phyloP scores from a whole-genome alignment of 768 basidiomycete genomes.

The Kwoniella shandongensis region DNA sequence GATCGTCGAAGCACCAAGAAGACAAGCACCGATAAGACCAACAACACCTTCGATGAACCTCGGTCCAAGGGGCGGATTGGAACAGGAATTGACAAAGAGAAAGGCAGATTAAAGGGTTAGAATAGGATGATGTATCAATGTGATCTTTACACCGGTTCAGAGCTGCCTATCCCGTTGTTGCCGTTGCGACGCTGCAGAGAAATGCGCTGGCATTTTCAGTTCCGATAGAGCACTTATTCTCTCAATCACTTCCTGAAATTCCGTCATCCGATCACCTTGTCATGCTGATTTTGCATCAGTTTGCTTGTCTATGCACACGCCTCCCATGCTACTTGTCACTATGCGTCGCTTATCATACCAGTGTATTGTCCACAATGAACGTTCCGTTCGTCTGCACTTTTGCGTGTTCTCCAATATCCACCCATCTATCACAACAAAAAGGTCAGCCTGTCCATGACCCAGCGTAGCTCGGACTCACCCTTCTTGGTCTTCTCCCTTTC shows the following conservation, averaged over 20 bases:
- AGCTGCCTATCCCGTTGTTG: no score
- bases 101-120: conserved; percentile 7
- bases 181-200: no score
- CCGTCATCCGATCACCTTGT: no score
- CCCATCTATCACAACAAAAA: conserved; percentile 41
- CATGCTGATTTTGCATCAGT: no score
- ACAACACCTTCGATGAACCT: not conserved
- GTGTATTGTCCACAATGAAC: conserved; percentile 53
- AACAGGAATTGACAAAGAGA: conserved; percentile 1
- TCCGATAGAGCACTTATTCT: no score
- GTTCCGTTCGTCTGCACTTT: conserved; percentile 68
- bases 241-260: no score
- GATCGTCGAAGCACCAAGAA: conserved; percentile 12
- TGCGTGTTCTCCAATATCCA: conserved; percentile 57
- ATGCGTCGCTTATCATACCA: no score
- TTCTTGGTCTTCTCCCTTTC: conserved; percentile 52
- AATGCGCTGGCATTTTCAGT: no score
- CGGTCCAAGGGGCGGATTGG: not conserved
- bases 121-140: not conserved
- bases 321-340: no score
- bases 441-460: not conserved
- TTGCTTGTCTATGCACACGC: no score
- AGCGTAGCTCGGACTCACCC: conserved; percentile 26
- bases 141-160: no score
- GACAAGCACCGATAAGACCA: conserved; percentile 1